phyloP scores from a whole-genome alignment of 208 protist genomes.

The Acanthamoeba healyi region DNA sequence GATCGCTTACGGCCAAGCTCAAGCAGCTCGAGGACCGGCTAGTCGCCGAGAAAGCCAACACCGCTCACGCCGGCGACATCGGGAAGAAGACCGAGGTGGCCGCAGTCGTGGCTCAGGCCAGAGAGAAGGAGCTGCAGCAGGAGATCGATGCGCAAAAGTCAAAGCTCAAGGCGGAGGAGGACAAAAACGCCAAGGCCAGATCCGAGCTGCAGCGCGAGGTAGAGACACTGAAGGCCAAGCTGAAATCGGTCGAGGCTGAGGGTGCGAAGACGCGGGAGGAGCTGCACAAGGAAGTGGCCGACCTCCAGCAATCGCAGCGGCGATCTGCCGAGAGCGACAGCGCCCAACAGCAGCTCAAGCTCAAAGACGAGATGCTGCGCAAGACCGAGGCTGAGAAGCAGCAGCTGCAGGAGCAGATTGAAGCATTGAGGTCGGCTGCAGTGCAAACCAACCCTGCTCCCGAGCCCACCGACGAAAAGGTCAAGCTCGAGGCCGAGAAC shows the following conservation, averaged over 20 bases:
- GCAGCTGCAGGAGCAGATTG: not conserved
- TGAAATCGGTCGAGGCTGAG: not conserved
- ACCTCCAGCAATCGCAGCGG: not conserved
- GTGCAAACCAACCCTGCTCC: not conserved
- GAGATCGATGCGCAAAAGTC: not conserved
- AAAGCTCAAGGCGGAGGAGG: not conserved
- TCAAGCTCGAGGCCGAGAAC: not conserved
- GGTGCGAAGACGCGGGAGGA: too few relatives aligned
- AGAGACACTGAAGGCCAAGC: not conserved
- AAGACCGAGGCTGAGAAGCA: not conserved
- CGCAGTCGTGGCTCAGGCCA: too few relatives aligned
- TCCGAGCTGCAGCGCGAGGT: not conserved
- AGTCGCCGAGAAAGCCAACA: not conserved
- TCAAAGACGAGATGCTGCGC: constrained; percentile 1
- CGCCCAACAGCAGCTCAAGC: not conserved
- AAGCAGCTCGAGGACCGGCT: not conserved
- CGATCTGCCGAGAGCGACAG: not conserved
- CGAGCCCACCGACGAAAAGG: not conserved
- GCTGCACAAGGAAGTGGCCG: too few relatives aligned
- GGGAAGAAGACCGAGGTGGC: too few relatives aligned
- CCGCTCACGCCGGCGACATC: not conserved
- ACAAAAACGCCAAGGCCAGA: not conserved
- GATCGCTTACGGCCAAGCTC: not conserved
- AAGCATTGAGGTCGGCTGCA: not conserved
- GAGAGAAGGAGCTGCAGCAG: not conserved